phyloP scores from a whole-genome alignment of 2,329 filamentous ascomycete genomes.

The Parastagonospora nodorum region DNA sequence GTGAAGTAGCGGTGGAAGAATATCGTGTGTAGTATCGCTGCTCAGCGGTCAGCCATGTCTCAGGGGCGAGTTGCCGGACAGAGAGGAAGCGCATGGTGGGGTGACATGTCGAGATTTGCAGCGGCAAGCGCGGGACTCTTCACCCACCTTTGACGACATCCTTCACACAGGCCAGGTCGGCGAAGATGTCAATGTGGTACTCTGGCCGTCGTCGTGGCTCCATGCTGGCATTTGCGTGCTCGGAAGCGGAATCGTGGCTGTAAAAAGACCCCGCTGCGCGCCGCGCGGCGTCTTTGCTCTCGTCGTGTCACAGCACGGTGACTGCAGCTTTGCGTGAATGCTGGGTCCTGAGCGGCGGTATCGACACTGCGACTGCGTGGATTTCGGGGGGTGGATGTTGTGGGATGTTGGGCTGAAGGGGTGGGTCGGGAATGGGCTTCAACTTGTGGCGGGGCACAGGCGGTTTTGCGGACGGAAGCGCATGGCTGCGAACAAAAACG shows the following conservation, averaged over 20 bases:
- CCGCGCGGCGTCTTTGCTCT: conserved; percentile 14
- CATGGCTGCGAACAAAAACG: conserved; percentile 9
- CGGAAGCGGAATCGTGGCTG: conserved; percentile 13
- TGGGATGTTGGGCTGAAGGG: background rate
- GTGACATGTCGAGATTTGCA: conserved; percentile 8
- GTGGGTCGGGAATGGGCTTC: conserved; percentile 5
- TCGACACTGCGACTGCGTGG: conserved; percentile 35
- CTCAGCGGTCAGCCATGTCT: conserved; percentile 9
- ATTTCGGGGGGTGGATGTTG: conserved; percentile 31
- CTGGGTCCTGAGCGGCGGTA: background rate
- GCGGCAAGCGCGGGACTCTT: conserved; percentile 2
- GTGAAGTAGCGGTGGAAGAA: conserved; percentile 99
- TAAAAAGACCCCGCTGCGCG: conserved; percentile 11
- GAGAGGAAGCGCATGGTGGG: conserved; percentile 6
- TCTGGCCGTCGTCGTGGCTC: conserved; percentile 74
- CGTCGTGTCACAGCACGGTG: conserved; percentile 13
- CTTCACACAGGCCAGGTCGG: conserved; percentile 85
- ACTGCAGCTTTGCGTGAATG: conserved; percentile 1
- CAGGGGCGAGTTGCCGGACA: conserved; percentile 3
- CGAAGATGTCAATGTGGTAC: conserved; percentile 92
- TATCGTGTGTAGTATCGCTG: conserved; percentile 92
- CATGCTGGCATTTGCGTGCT: conserved; percentile 53
- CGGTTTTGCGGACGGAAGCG: conserved; percentile 17
- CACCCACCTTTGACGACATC: conserved; percentile 86
- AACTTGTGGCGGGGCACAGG: conserved; percentile 15